These are phyloP conservation scores for Berberis thunbergii DNA, from an alignment of 164 flowering plant species.

Conservation along the genomic window DNA sequence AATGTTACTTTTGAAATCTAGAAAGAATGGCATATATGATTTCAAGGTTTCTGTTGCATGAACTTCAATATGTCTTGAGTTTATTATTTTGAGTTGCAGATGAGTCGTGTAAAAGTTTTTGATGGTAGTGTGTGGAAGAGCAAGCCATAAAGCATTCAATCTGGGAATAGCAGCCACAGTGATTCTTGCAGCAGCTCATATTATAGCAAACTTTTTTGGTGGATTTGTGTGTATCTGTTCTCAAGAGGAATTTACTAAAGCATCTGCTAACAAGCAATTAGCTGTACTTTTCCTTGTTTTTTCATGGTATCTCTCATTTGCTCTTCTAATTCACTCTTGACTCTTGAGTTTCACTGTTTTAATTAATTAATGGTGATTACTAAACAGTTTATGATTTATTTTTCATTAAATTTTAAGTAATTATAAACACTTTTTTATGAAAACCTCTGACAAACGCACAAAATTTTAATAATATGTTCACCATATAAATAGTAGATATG, in stretches of 20 bases:
- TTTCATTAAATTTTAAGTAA: too few species aligned
- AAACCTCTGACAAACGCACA: background rate
- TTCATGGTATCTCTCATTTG: conserved; percentile 43
- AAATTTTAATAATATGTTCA: background rate
- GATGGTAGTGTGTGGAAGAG: conserved; percentile 80
- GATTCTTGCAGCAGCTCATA: conserved; percentile 60
- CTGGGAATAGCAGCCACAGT: conserved; percentile 66
- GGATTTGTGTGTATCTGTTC: conserved; percentile 67
- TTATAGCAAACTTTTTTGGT: conserved; percentile 58
- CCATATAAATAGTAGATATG: too few species aligned
- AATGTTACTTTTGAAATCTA: too few species aligned
- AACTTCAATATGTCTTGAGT: too few species aligned
- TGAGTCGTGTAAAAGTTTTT: conserved; percentile 54
- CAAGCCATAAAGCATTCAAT: conserved; percentile 65
- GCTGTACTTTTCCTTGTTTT: conserved; percentile 55
- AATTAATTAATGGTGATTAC: too few species aligned
- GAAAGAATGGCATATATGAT: too few species aligned
- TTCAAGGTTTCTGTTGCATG: too few species aligned
- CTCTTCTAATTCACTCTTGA: background rate
- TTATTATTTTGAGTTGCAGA: conserved; percentile 25
- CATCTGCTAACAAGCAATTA: conserved; percentile 57
- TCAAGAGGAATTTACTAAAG: conserved; percentile 42
- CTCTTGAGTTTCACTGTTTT: background rate
- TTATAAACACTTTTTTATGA: too few species aligned
- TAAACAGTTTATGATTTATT: background rate